Evolutionary conservation across 257 asterid species (phyloP), one percentile per base, ranked within the genome.

Genomic region (Penstemon davidsonii): DNA sequence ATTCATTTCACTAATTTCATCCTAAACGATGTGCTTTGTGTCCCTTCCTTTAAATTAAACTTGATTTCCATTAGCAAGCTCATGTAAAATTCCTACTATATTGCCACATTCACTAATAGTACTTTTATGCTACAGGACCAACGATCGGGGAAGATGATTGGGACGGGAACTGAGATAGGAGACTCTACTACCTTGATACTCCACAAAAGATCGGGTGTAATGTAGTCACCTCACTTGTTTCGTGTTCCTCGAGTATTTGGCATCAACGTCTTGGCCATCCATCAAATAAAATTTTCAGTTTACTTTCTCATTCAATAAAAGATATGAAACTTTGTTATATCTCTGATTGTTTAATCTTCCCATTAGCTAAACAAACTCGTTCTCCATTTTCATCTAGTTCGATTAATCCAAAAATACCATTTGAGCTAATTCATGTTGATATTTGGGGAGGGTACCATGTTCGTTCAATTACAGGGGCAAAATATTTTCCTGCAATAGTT

Each of bases 361-460:
- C 70, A 37, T 38, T 65, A 51, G 70, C 70, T n/a, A 65, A 65
- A 51, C 59, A 65, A 51, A 65, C 60, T 51, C 60, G 53, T 12
- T 50, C 39, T 1, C 50, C 44, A 36, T 65, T 65, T 12, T 4
- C 50, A 4, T 12, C 8, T 7, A 61, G 66, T 15, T 61, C 53
- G 4, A 61, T 13, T 42, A 3, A 3, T 4, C 7, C 39, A 37
- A 65, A 65, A 47, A 13, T n/a, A 11, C 49, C 47, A 8, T 38
- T 65, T 51, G 60, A 65, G 7, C 6, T 65, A 37, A 49, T 65
- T 7, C 59, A 65, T 72, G 60, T 63, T 64, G 60, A 71, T 13
- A 62, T 62, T 43, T 71, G 51, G 76, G 76, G 76, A 6, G 59
- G 76, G 0, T 71, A 71, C 19, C 60, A 72, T 8, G 42, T 36